Conservation (phyloP, 768 basidiomycete species). For the Hydnomerulius pinastri region DNA sequence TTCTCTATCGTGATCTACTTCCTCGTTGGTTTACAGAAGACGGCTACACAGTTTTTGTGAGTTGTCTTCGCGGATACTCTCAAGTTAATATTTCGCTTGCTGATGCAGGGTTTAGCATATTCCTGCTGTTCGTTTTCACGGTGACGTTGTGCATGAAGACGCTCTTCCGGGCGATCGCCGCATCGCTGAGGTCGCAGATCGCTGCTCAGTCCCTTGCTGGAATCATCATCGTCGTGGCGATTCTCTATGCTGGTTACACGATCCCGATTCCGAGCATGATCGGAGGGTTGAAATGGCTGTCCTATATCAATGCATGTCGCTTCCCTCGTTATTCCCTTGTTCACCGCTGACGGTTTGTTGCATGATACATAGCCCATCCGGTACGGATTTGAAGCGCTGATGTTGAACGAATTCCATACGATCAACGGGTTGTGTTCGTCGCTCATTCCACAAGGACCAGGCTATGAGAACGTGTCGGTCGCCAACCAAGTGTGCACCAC, state of each 20-base stretch:
- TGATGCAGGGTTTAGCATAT: slow-evolving; percentile 57
- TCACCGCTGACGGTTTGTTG: slow-evolving; percentile 33
- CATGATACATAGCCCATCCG: slow-evolving; percentile 37
- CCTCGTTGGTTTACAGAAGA: slow-evolving; percentile 6
- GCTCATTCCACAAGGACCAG: slow-evolving; percentile 31
- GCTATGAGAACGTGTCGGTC: slow-evolving; percentile 30
- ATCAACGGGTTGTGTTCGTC: slow-evolving; percentile 35
- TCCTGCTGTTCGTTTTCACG: slow-evolving; percentile 52
- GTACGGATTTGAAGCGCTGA: slow-evolving; percentile 18
- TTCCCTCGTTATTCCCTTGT: slow-evolving; percentile 44
- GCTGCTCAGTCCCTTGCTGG: slow-evolving; percentile 42
- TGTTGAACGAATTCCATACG: slow-evolving; percentile 51
- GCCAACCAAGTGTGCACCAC: slow-evolving; percentile 45
- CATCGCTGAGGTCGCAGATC: slow-evolving; percentile 54
- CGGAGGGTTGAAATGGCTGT: slow-evolving; percentile 11
- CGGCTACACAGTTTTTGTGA: slow-evolving; percentile 12
- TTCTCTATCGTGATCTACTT: slow-evolving; percentile 10
- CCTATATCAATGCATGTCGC: slow-evolving; percentile 27
- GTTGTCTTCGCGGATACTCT: slow-evolving; percentile 27
- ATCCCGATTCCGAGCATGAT: slow-evolving; percentile 20
- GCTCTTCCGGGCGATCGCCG: slow-evolving; percentile 68
- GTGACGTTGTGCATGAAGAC: slow-evolving; percentile 69
- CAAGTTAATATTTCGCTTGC: too few species aligned
- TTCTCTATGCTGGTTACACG: slow-evolving; percentile 45
- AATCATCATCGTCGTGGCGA: slow-evolving; percentile 39